Percentiles rank a stretch among this genome's conserved stretches.
Conservation (phyloP, 192 early-diverging fungal genomes). For the Kickxella alabastrina region DNA sequence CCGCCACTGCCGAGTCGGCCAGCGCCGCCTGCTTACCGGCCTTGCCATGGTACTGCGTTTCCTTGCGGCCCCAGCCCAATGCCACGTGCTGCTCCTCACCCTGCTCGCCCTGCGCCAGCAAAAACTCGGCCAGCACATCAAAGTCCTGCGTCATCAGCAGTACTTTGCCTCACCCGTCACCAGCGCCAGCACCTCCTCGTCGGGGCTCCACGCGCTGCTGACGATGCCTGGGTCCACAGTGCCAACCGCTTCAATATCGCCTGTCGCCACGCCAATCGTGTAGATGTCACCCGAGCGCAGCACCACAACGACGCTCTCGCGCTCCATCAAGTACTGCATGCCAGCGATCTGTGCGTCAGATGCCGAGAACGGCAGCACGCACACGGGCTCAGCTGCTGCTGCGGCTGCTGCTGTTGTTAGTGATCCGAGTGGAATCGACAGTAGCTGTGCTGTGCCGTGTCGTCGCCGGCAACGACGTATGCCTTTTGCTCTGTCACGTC, state of each 20-base stretch:
- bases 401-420: not conserved
- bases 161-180: constrained; percentile 62
- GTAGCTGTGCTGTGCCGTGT: constrained; percentile 3
- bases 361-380: constrained; percentile 22
- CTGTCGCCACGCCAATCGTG: constrained; percentile 6
- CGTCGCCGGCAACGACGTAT: constrained; percentile 12
- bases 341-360: constrained; percentile 5
- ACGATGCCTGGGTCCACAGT: constrained; percentile 33
- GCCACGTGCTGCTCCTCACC: constrained; percentile 71
- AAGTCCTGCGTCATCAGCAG: constrained; percentile 88
- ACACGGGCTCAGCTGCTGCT: not conserved
- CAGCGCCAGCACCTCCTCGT: constrained; percentile 78
- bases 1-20: constrained; percentile 39
- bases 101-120: constrained; percentile 61
- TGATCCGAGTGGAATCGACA: not conserved
- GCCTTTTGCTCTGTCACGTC: constrained; percentile 6
- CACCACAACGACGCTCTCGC: constrained; percentile 48
- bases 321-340: constrained; percentile 53
- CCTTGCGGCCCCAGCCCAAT: constrained; percentile 96
- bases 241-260: constrained; percentile 17
- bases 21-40: constrained; percentile 74
- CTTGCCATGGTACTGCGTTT: constrained; percentile 96
- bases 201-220: constrained; percentile 74
- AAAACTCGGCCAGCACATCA: constrained; percentile 81
- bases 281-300: constrained; percentile 52